phyloP scores from a whole-genome alignment of 371 early-diverging fungal genomes.

The Synchytrium microbalum region DNA sequence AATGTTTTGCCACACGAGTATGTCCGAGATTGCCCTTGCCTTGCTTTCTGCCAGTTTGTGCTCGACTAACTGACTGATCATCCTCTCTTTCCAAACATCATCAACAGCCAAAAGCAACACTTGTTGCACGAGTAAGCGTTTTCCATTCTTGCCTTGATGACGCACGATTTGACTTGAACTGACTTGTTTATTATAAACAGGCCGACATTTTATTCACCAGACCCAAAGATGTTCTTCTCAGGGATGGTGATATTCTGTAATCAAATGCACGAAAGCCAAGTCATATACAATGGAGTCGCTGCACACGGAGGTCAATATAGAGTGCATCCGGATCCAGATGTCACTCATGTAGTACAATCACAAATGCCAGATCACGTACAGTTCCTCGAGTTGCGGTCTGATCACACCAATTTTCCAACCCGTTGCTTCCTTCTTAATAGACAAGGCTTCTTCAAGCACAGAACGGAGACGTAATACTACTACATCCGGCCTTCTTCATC shows the following conservation, averaged over 20 bases:
- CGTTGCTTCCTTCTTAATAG: no score
- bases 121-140: neutral
- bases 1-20: neutral
- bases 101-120: no score
- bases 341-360: neutral
- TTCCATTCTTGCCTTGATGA: neutral
- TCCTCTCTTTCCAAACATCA: no score
- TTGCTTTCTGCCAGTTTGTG: no score
- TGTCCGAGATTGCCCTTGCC: no score
- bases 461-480: neutral
- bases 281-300: neutral
- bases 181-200: neutral
- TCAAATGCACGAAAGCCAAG: neutral
- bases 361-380: neutral
- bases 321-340: neutral
- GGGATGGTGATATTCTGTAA: neutral
- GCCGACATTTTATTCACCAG: neutral
- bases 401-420: neutral
- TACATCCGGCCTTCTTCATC: neutral
- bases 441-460: neutral
- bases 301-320: neutral
- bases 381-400: neutral
- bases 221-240: neutral
- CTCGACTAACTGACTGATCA: no score
- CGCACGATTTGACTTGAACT: neutral